Evolutionary conservation across 345 rosid species (phyloP).

Genomic region (Atalantia buxifolia): DNA sequence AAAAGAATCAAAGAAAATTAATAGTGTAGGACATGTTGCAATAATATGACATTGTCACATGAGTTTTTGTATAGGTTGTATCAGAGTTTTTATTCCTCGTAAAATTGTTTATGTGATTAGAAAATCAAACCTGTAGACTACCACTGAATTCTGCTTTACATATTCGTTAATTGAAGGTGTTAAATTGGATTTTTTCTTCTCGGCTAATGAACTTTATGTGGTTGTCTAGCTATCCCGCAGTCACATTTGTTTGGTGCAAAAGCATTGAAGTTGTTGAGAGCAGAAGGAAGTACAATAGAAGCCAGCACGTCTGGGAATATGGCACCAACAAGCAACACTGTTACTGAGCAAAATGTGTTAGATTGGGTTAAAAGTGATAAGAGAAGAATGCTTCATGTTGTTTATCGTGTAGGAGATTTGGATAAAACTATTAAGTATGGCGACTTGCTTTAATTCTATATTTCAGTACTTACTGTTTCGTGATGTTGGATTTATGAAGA

Average conservation of each 20-base stretch:
- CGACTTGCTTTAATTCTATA: not conserved
- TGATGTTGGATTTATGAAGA: not conserved
- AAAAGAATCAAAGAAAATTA: not conserved
- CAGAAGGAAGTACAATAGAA: slow-evolving; percentile 11
- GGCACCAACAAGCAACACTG: slow-evolving; percentile 8
- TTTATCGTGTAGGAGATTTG: slow-evolving; percentile 94
- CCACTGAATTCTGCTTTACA: not conserved
- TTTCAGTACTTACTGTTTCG: not conserved
- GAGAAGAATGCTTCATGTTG: slow-evolving; percentile 91
- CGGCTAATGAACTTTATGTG: slow-evolving; percentile 8
- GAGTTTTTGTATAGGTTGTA: not conserved
- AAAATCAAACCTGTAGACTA: not conserved
- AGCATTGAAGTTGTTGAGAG: slow-evolving; percentile 14
- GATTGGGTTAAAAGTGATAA: slow-evolving; percentile 75
- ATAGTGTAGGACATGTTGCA: not conserved
- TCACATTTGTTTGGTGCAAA: slow-evolving; percentile 30
- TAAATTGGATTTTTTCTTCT: not conserved
- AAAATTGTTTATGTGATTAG: not conserved
- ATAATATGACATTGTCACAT: not conserved
- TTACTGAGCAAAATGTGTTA: slow-evolving; percentile 19
- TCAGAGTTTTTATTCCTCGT: too few species aligned
- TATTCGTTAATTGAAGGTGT: not conserved
- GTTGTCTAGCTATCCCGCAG: slow-evolving; percentile 30
- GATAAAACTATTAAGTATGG: slow-evolving; percentile 87
- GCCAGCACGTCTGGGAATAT: slow-evolving; percentile 13